phyloP scores from a whole-genome alignment of 1,284 basidiomycete genomes.

The Stereum hirsutum region DNA sequence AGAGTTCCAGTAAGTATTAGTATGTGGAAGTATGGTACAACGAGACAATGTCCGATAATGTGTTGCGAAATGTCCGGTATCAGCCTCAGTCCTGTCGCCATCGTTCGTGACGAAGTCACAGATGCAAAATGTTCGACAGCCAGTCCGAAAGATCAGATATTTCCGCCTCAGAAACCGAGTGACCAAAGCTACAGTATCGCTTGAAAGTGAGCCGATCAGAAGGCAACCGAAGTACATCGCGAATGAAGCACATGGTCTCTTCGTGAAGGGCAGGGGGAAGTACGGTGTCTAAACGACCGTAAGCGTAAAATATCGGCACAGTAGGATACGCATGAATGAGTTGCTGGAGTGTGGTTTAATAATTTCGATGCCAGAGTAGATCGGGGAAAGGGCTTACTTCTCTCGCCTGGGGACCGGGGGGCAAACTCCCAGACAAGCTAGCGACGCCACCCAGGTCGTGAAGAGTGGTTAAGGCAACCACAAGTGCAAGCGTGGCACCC shows the following conservation, averaged over 20 bases:
- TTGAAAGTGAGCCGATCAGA: constrained; percentile 18
- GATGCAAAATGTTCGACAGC: too few species aligned
- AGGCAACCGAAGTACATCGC: constrained; percentile 18
- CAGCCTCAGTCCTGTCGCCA: too few species aligned
- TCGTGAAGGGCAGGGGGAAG: constrained; percentile 27
- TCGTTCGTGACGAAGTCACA: too few species aligned
- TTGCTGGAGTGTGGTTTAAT: constrained; percentile 12
- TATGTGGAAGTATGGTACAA: too few species aligned
- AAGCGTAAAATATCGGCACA: constrained; percentile 32
- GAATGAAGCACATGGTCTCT: constrained; percentile 25
- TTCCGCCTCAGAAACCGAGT: constrained; percentile 26
- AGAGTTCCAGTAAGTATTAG: too few species aligned
- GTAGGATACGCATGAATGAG: constrained; percentile 24
- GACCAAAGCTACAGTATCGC: constrained; percentile 24
- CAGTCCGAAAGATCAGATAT: constrained; percentile 32
- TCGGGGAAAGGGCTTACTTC: neutral
- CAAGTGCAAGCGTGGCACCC: constrained; percentile 30
- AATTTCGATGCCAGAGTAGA: constrained; percentile 6
- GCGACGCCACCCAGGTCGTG: constrained; percentile 34
- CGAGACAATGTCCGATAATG: too few species aligned
- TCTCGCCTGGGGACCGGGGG: constrained; percentile 24
- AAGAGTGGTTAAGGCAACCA: constrained; percentile 29
- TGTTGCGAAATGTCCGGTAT: too few species aligned
- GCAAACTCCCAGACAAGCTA: constrained; percentile 36
- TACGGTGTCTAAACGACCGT: constrained; percentile 27